Evolutionary conservation across 257 asterid genomes (phyloP), one percentile per base, ranked within the genome.

Genomic region (Schizonepeta tenuifolia): DNA sequence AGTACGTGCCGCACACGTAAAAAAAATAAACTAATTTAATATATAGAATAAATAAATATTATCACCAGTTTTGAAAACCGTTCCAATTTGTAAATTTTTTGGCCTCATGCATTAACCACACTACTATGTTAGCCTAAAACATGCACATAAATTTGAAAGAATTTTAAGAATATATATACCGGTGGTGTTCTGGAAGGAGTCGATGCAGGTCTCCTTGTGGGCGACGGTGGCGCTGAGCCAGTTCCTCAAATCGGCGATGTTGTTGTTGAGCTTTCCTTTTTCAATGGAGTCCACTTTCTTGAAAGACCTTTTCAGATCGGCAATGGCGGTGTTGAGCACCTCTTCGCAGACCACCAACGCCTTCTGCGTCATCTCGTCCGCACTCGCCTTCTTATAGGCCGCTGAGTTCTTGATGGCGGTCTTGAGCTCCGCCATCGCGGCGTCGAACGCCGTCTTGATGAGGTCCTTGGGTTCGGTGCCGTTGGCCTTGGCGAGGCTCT

Each of bases 171-270:
- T n/a, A n/a, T n/a, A n/a, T n/a, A n/a, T 54, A 55, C 79, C 88
- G 0, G 89, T 86, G 50, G 90, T 80, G 78, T 87, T 77, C 67
- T 84, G 78, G 47, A 93, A 89, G 9, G 84, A 88, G 31, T 90
- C 95, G 12, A 89, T 22, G 75, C 98, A 93, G 1, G 97, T 83
- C 21, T 87, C 85, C 58, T 87, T 87, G 78, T 83, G 76, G 0
- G 90, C 75, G 0, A 85, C 64, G 21, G 89, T 85, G 2, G 86
- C 97, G 11, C 92, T 85, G 0, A 90, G 87, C 98, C 97, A 93
- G 7, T 88, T 85, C 79, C 81, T 82, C 31, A 90, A 26, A 60
- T 93, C 95, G 35, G 82, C 91, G 1, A 85, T 62, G 54, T 81
- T 71, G 35, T 78, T 75, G 0, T 78, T 67, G 15, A 88, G 44